phyloP scores from a whole-genome alignment of 2,329 filamentous ascomycete genomes.

The Zasmidium cellare region DNA sequence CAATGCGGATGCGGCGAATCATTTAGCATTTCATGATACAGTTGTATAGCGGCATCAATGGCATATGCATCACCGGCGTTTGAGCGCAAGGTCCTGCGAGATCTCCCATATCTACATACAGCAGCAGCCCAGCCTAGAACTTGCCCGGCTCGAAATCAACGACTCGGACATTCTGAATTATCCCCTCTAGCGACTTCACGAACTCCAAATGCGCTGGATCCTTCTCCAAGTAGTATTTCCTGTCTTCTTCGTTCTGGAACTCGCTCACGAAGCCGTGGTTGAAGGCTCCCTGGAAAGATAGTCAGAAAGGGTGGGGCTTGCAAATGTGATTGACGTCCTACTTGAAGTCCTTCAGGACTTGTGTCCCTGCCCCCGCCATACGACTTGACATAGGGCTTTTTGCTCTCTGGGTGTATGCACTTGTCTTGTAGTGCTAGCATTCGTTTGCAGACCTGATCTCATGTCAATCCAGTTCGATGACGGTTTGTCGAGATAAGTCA shows the following conservation, averaged over 20 bases:
- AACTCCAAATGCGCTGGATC: conserved; percentile 67
- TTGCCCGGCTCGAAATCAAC: conserved; percentile 56
- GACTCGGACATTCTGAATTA: conserved; percentile 57
- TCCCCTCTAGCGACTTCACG: conserved; percentile 48
- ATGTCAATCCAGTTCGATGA: not conserved
- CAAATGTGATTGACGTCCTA: conserved; percentile 34
- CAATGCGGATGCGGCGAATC: conserved; percentile 96
- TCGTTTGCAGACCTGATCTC: conserved; percentile 52
- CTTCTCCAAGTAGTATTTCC: conserved; percentile 66
- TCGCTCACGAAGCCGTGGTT: conserved; percentile 70
- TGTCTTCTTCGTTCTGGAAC: conserved; percentile 63
- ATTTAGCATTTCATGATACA: conserved; percentile 60
- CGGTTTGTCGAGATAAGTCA: not conserved
- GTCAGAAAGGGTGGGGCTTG: not conserved
- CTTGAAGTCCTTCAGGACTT: conserved; percentile 61
- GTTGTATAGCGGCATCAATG: conserved; percentile 14
- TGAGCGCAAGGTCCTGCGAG: conserved; percentile 8
- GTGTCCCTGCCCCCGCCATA: conserved; percentile 62
- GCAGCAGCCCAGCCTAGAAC: conserved; percentile 28
- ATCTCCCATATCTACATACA: not conserved
- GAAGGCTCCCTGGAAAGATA: conserved; percentile 52
- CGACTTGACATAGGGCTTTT: conserved; percentile 61
- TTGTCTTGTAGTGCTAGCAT: conserved; percentile 59
- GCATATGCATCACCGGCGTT: conserved; percentile 27
- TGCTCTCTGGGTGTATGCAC: conserved; percentile 60